Percentiles rank a stretch among this genome's conserved stretches.
Evolutionary conservation across 2,329 filamentous ascomycete species (phyloP).

Genomic region (Pseudogymnoascus sp.): DNA sequence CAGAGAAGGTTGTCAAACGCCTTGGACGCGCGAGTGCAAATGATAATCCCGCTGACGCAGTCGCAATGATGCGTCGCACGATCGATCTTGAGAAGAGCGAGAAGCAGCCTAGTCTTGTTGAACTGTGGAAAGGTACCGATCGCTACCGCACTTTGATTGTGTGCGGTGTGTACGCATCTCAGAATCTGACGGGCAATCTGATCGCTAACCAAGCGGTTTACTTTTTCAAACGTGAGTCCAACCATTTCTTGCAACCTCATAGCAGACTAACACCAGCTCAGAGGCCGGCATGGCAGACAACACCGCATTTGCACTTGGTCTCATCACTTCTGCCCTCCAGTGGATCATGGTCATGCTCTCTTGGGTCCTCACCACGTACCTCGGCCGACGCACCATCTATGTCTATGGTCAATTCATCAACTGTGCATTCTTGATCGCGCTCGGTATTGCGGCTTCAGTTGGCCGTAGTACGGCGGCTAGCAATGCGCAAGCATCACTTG

Average conservation of each 20-base stretch:
- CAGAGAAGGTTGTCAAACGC: slow-evolving; percentile 40
- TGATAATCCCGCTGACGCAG: slow-evolving; percentile 36
- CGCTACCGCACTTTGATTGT: slow-evolving; percentile 47
- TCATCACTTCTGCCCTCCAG: slow-evolving; percentile 59
- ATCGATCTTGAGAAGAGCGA: slow-evolving; percentile 44
- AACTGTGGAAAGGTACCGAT: slow-evolving; percentile 50
- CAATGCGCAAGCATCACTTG: slow-evolving; percentile 53
- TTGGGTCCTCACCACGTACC: slow-evolving; percentile 58
- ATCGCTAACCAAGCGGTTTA: slow-evolving; percentile 45
- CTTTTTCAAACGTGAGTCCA: slow-evolving; percentile 33
- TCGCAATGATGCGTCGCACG: slow-evolving; percentile 53
- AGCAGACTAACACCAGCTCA: slow-evolving; percentile 31
- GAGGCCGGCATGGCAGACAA: slow-evolving; percentile 52
- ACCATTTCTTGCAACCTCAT: slow-evolving; percentile 5
- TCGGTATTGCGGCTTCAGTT: slow-evolving; percentile 53
- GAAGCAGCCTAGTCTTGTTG: slow-evolving; percentile 38
- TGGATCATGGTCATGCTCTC: slow-evolving; percentile 58
- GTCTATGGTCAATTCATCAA: slow-evolving; percentile 52
- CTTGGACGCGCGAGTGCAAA: slow-evolving; percentile 38
- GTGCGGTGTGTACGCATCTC: slow-evolving; percentile 50
- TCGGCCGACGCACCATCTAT: slow-evolving; percentile 58
- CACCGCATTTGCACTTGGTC: slow-evolving; percentile 52
- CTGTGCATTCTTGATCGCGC: slow-evolving; percentile 44
- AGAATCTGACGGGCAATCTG: slow-evolving; percentile 56
- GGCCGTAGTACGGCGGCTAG: slow-evolving; percentile 33